Evolutionary conservation across 805 yeast genomes (phyloP).

Genomic region (Jamesozyma rosinii): DNA sequence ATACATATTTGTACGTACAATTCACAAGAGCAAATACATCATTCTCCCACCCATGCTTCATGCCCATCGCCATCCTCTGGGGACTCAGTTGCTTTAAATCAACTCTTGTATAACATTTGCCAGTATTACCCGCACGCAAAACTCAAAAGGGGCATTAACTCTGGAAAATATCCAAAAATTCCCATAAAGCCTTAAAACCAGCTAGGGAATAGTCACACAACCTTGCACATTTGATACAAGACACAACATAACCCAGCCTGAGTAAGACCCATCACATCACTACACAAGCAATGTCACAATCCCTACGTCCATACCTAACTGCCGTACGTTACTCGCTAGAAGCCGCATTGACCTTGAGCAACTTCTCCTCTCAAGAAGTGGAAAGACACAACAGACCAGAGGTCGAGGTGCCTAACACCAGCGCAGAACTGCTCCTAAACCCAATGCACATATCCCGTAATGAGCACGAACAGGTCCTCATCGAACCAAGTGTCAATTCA

Average conservation of each 20-base stretch:
- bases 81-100: too few species aligned
- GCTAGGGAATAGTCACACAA: too few species aligned
- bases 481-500: constrained; percentile 90
- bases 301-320: constrained; percentile 85
- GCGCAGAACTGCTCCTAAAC: constrained; percentile 76
- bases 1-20: too few species aligned
- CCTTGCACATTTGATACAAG: too few species aligned
- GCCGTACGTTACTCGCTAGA: constrained; percentile 91
- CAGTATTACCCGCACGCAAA: background rate
- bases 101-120: too few species aligned
- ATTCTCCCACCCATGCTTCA: too few species aligned
- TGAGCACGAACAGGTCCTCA: constrained; percentile 83
- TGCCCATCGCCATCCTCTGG: too few species aligned
- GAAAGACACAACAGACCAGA: constrained; percentile 98
- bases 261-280: background rate
- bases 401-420: constrained; percentile 70
- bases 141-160: background rate
- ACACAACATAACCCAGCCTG: too few species aligned
- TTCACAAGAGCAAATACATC: too few species aligned
- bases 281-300: constrained; percentile 63
- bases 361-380: constrained; percentile 88
- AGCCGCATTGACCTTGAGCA: constrained; percentile 86
- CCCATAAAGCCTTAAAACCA: too few species aligned
- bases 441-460: constrained; percentile 88
- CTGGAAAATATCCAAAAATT: background rate